These are phyloP conservation scores for Auxenochlorella protothecoides DNA, from an alignment of 139 green algal genomes.

Conservation along the genomic window DNA sequence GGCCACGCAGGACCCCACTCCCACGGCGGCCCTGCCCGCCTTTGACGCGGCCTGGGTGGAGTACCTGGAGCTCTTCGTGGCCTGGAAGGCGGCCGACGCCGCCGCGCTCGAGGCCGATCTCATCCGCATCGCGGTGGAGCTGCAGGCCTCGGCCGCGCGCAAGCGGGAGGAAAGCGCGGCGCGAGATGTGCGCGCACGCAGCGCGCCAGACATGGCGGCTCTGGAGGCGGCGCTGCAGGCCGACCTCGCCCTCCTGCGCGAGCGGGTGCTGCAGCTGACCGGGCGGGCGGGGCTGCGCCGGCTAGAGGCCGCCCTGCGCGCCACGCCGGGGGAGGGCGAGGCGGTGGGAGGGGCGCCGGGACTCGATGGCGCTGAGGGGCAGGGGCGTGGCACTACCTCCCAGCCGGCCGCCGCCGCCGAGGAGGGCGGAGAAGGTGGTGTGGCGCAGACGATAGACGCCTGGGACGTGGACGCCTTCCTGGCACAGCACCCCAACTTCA, in stretches of 20 bases:
- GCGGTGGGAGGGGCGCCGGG: neutral
- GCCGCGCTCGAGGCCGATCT: slow-evolving; percentile 63
- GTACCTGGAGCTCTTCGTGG: slow-evolving; percentile 88
- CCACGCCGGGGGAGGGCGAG: slow-evolving; percentile 21
- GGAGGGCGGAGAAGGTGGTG: no score
- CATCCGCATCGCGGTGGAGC: slow-evolving; percentile 44
- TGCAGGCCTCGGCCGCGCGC: slow-evolving; percentile 29
- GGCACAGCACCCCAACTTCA: slow-evolving; percentile 27
- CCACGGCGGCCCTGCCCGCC: slow-evolving; percentile 17
- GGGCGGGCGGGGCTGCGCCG: slow-evolving; percentile 44
- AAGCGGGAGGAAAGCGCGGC: neutral
- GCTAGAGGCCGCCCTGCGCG: slow-evolving; percentile 60
- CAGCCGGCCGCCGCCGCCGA: neutral
- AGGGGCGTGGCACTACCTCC: neutral
- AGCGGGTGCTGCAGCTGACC: slow-evolving; percentile 49
- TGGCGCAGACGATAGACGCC: neutral
- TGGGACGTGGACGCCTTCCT: slow-evolving; percentile 6
- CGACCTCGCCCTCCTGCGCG: slow-evolving; percentile 62
- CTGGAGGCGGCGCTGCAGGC: slow-evolving; percentile 46
- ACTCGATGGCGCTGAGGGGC: neutral
- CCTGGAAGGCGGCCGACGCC: slow-evolving; percentile 81
- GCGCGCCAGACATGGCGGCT: slow-evolving; percentile 20
- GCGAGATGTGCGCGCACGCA: neutral
- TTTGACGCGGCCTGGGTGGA: slow-evolving; percentile 76
- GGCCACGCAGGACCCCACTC: neutral